Conservation (phyloP, 495 filamentous ascomycete species). For the Lasiosphaeris hirsuta region DNA sequence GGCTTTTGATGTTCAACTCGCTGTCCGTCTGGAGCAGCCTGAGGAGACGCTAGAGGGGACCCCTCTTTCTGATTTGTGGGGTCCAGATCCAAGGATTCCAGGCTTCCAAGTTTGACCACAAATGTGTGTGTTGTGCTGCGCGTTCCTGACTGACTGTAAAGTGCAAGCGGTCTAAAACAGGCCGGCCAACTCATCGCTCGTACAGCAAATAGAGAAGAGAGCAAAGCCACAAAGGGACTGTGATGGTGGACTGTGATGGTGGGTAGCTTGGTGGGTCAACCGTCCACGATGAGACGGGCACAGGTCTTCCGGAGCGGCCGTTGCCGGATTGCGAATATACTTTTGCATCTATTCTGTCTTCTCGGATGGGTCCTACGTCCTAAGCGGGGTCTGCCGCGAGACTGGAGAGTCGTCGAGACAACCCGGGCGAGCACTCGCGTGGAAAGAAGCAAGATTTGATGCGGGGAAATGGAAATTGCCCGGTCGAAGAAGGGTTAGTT, state of each 20-base stretch:
- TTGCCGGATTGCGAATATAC: slow-evolving; percentile 6
- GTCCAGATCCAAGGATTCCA: too few species aligned
- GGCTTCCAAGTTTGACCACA: too few species aligned
- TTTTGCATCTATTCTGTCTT: neutral
- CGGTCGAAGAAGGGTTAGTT: too few species aligned
- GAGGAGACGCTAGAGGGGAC: too few species aligned
- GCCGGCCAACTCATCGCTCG: neutral
- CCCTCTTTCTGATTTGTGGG: too few species aligned
- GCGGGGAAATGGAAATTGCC: too few species aligned
- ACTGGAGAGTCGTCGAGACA: neutral
- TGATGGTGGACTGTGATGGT: neutral
- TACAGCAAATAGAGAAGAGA: neutral
- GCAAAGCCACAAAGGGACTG: neutral
- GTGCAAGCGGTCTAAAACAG: too few species aligned
- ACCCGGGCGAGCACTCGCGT: neutral
- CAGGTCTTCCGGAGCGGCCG: neutral
- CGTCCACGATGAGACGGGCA: neutral
- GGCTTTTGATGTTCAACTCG: too few species aligned
- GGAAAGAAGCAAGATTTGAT: too few species aligned
- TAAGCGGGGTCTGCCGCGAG: neutral
- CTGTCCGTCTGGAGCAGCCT: too few species aligned
- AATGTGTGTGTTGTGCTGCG: too few species aligned
- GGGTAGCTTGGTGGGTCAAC: neutral
- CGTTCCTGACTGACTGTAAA: too few species aligned
- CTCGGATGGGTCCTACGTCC: neutral